These are phyloP conservation scores for Rhypophila decipiens DNA, from an alignment of 495 filamentous ascomycete genomes.

Conservation along the genomic window DNA sequence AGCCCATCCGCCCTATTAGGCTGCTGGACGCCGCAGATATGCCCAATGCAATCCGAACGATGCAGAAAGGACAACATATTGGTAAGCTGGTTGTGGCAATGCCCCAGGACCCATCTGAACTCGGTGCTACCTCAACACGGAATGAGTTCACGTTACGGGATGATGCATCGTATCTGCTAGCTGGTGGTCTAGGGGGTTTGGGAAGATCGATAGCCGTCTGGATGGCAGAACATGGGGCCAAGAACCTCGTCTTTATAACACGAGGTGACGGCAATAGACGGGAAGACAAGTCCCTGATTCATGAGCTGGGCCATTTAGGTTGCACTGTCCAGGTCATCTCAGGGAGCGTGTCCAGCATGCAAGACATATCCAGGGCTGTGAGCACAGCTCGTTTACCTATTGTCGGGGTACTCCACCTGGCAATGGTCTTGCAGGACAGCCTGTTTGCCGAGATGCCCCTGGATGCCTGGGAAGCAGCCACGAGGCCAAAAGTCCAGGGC, in stretches of 20 bases:
- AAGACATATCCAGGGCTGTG: conserved; percentile 17
- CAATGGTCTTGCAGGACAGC: conserved; percentile 37
- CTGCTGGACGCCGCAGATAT: conserved; percentile 28
- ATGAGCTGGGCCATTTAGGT: conserved; percentile 14
- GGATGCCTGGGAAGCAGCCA: conserved; percentile 23
- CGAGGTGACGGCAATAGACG: not conserved
- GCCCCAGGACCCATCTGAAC: not conserved
- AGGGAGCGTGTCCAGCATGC: conserved; percentile 25
- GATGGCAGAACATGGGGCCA: conserved; percentile 32
- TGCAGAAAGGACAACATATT: conserved; percentile 33
- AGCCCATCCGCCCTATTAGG: conserved; percentile 34
- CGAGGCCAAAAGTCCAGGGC: conserved; percentile 39
- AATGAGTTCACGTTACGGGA: conserved; percentile 10
- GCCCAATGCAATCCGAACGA: conserved; percentile 32
- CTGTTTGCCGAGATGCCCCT: conserved; percentile 26
- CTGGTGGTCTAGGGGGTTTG: conserved; percentile 40
- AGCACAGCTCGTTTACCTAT: conserved; percentile 17
- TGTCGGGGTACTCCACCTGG: conserved; percentile 41
- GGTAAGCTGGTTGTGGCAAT: conserved; percentile 41
- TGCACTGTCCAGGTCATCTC: conserved; percentile 21
- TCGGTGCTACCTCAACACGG: conserved; percentile 5
- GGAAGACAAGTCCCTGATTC: not conserved
- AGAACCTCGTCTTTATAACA: conserved; percentile 19
- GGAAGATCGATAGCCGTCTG: conserved; percentile 29
- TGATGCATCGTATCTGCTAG: conserved; percentile 33